These are phyloP conservation scores for Sporisorium exsertum DNA, from an alignment of 1,284 basidiomycete species.

Conservation along the genomic window DNA sequence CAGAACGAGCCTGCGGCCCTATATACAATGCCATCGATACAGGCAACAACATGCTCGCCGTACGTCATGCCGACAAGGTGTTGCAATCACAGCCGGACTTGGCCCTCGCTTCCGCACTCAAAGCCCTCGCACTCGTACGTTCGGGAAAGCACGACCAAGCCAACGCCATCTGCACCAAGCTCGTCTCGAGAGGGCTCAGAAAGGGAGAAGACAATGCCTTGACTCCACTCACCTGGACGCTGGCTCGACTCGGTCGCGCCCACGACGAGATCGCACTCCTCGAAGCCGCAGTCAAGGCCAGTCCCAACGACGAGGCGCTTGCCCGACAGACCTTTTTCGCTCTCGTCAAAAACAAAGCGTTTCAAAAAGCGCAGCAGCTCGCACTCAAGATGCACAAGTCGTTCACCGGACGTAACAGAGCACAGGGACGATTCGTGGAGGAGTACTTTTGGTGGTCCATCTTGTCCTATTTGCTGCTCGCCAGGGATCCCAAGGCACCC, in stretches of 20 bases:
- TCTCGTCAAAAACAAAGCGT: slow-evolving; percentile 50
- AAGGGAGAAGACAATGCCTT: slow-evolving; percentile 71
- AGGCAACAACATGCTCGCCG: slow-evolving; percentile 43
- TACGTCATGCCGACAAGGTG: slow-evolving; percentile 48
- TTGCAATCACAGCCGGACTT: slow-evolving; percentile 47
- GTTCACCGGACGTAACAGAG: slow-evolving; percentile 77
- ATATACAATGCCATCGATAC: slow-evolving; percentile 59
- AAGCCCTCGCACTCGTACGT: slow-evolving; percentile 83
- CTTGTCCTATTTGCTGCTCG: slow-evolving; percentile 79
- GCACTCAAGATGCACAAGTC: slow-evolving; percentile 44
- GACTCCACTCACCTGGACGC: slow-evolving; percentile 82
- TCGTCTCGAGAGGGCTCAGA: slow-evolving; percentile 78
- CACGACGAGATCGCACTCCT: slow-evolving; percentile 66
- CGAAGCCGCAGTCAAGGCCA: slow-evolving; percentile 71
- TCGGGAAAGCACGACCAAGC: slow-evolving; percentile 84
- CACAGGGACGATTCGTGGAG: slow-evolving; percentile 79
- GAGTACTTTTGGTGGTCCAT: slow-evolving; percentile 85
- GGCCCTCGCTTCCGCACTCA: slow-evolving; percentile 73
- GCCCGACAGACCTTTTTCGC: slow-evolving; percentile 83
- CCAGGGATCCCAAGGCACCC: slow-evolving; percentile 48
- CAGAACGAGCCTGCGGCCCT: slow-evolving; percentile 54
- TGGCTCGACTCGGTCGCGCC: slow-evolving; percentile 81
- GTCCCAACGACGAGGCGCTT: slow-evolving; percentile 82
- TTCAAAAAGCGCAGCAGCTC: slow-evolving; percentile 65
- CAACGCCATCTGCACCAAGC: slow-evolving; percentile 80